These are phyloP conservation scores for Friedmanniomyces simplex DNA, from an alignment of 495 filamentous ascomycete species.

Conservation along the genomic window DNA sequence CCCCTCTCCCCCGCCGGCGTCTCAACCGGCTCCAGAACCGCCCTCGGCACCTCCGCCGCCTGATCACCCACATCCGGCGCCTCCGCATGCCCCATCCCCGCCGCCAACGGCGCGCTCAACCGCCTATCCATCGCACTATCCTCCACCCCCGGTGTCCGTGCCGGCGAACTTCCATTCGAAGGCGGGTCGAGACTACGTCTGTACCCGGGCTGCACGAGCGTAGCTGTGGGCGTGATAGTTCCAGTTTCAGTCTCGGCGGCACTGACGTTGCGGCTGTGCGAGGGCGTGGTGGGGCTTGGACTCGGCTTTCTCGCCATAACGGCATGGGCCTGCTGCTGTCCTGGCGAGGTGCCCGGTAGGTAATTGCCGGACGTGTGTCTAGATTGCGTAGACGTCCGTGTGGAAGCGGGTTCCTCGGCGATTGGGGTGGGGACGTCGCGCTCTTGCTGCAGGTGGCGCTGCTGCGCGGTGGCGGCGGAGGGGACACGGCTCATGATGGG, in stretches of 20 bases:
- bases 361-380: conserved; percentile 16
- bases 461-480: conserved; percentile 27
- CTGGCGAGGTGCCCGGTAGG: background rate
- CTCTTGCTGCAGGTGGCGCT: conserved; percentile 3
- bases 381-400: conserved; percentile 12
- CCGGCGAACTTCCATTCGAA: conserved; percentile 52
- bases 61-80: conserved; percentile 7
- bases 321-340: background rate
- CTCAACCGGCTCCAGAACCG: conserved; percentile 2
- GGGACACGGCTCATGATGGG: conserved; percentile 52
- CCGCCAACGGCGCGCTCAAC: conserved; percentile 26
- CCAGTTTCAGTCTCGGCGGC: conserved; percentile 9
- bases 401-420: conserved; percentile 37
- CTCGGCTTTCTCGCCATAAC: conserved; percentile 27
- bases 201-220: conserved; percentile 44
- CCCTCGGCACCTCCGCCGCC: conserved; percentile 2
- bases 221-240: too few species aligned
- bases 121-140: background rate
- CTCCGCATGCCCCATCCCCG: conserved; percentile 16
- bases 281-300: conserved; percentile 9
- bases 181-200: conserved; percentile 53
- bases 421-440: conserved; percentile 38
- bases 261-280: conserved; percentile 26
- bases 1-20: conserved; percentile 6
- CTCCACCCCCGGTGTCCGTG: conserved; percentile 44